These are phyloP conservation scores for Mycena maculata DNA, from an alignment of 768 basidiomycete species.

Conservation along the genomic window DNA sequence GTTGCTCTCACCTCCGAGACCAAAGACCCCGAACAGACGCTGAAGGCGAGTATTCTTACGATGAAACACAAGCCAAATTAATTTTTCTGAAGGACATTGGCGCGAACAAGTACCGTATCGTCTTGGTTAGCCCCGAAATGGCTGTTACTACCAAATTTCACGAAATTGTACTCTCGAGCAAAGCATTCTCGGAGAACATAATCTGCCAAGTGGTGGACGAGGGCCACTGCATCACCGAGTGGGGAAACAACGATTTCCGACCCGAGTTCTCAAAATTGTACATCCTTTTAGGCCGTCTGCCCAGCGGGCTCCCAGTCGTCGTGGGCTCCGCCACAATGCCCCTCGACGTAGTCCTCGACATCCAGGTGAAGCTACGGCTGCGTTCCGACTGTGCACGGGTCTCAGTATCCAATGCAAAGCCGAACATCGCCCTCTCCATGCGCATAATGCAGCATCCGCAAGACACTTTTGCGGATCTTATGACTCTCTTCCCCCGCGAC, in stretches of 20 bases:
- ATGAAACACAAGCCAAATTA: too few species aligned
- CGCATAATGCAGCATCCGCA: slow-evolving; percentile 10
- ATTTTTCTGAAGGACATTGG: too few species aligned
- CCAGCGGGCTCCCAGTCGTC: slow-evolving; percentile 1
- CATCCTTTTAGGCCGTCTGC: background rate
- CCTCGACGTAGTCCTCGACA: slow-evolving; percentile 2
- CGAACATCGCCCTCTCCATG: slow-evolving; percentile 12
- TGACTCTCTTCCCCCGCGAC: too few species aligned
- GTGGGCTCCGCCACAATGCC: slow-evolving; percentile 11
- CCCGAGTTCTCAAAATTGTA: background rate
- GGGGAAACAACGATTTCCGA: slow-evolving; percentile 30
- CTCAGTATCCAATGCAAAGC: slow-evolving; percentile 4
- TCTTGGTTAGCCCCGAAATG: slow-evolving; percentile 8
- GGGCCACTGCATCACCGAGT: slow-evolving; percentile 35
- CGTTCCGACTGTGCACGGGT: background rate
- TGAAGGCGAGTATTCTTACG: too few species aligned
- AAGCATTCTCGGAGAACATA: slow-evolving; percentile 11
- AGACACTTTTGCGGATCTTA: background rate
- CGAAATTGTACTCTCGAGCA: slow-evolving; percentile 6
- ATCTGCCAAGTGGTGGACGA: slow-evolving; percentile 35
- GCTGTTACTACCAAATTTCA: slow-evolving; percentile 9
- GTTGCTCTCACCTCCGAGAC: background rate
- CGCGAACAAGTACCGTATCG: too few species aligned
- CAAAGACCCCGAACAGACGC: too few species aligned
- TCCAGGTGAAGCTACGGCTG: background rate